Evolutionary conservation across 768 basidiomycete genomes (phyloP).

Genomic region (Lactifluus piperatus): DNA sequence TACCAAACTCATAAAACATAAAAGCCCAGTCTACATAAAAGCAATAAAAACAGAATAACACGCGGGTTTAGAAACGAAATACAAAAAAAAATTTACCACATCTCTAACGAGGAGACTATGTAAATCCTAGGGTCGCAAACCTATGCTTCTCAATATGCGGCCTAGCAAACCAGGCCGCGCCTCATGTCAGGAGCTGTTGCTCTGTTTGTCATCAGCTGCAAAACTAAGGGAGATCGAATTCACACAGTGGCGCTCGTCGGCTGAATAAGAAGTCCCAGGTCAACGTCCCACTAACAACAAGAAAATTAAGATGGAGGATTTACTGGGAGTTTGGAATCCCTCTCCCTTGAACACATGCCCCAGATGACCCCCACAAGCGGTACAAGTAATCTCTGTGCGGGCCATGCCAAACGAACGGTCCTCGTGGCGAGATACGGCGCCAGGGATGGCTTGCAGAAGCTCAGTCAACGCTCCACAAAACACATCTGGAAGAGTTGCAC

Average conservation of each 20-base stretch:
- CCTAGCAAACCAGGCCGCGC: neutral
- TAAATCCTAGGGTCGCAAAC: neutral
- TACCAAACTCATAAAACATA: too few relatives aligned
- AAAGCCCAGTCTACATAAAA: too few relatives aligned
- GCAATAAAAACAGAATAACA: too few relatives aligned
- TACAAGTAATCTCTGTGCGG: slow-evolving; percentile 81
- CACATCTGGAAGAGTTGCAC: neutral
- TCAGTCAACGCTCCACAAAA: neutral
- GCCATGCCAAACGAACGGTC: slow-evolving; percentile 58
- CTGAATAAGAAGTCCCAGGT: slow-evolving; percentile 29
- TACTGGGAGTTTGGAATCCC: slow-evolving; percentile 70
- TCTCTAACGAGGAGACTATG: neutral
- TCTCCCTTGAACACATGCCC: slow-evolving; percentile 97
- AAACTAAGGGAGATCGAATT: slow-evolving; percentile 85
- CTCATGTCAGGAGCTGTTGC: neutral
- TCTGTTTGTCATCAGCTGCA: slow-evolving; percentile 34
- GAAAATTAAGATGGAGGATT: neutral
- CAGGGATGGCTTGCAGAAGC: slow-evolving; percentile 63
- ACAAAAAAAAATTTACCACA: neutral
- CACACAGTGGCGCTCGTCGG: slow-evolving; percentile 81
- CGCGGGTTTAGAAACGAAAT: too few relatives aligned
- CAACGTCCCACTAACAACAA: neutral
- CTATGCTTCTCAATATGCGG: neutral
- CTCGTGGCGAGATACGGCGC: slow-evolving; percentile 73
- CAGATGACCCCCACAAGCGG: slow-evolving; percentile 87